phyloP scores from a whole-genome alignment of 495 filamentous ascomycete species.

The Penicillium diatomitis region DNA sequence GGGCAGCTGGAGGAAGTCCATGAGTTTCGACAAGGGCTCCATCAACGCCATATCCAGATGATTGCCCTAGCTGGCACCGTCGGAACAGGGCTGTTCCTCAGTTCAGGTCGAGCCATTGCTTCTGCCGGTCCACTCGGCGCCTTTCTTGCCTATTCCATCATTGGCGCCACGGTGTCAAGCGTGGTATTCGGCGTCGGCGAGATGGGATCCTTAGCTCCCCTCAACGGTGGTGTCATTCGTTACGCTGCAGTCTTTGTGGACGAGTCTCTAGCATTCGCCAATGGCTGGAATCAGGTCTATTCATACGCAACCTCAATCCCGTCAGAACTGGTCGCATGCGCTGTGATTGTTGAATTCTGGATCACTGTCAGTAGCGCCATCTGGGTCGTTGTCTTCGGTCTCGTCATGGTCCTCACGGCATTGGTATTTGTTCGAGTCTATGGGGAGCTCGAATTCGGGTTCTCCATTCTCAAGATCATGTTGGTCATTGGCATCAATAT shows the following conservation, averaged over 20 bases:
- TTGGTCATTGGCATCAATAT: slow-evolving; percentile 40
- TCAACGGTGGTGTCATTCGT: slow-evolving; percentile 22
- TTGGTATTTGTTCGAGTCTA: slow-evolving; percentile 35
- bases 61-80: slow-evolving; percentile 38
- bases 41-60: slow-evolving; percentile 34
- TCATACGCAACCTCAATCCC: slow-evolving; percentile 30
- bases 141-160: slow-evolving; percentile 18
- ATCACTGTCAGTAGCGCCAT: slow-evolving; percentile 23
- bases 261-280: slow-evolving; percentile 23
- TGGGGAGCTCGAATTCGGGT: slow-evolving; percentile 38
- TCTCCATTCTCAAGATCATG: slow-evolving; percentile 37
- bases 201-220: slow-evolving; percentile 21
- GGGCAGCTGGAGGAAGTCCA: slow-evolving; percentile 7
- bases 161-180: slow-evolving; percentile 13
- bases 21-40: slow-evolving; percentile 14
- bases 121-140: slow-evolving; percentile 50
- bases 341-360: slow-evolving; percentile 44
- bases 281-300: slow-evolving; percentile 24
- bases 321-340: slow-evolving; percentile 31
- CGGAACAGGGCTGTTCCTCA: slow-evolving; percentile 25
- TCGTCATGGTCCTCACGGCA: slow-evolving; percentile 36
- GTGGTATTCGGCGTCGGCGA: slow-evolving; percentile 20
- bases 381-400: slow-evolving; percentile 37
- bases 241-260: slow-evolving; percentile 22
- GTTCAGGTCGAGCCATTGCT: slow-evolving; percentile 48